Base-by-base conservation (phyloP, 176 grass and related monocot genomes). In the sorghum (Sorghum bicolor) region DNA sequence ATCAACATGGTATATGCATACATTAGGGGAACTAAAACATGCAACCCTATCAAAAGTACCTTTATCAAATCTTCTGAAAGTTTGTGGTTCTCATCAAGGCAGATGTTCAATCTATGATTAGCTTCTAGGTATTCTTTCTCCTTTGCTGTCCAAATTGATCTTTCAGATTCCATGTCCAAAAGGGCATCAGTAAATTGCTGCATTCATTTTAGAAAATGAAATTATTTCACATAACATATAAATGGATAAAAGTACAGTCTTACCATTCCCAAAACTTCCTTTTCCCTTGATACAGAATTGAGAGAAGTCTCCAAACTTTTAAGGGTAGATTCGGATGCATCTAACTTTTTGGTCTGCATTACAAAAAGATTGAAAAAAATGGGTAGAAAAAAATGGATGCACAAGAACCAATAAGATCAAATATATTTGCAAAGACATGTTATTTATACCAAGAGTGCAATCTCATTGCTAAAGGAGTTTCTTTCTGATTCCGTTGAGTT, bases 171-270 rank as follows among this genome's bases (percentile, higher is more conserved):
- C 78, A 93, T 86, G 87, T 94, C 87, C 75, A 96, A 78, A 86
- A 99, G 87, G 28, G 72, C 87, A 87, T 95, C 93, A 41, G 96
- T 95, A 75, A 99, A 88, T 99, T 99, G 87, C 93, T 96, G 91
- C 82, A 86, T 71, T 77, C 45, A 84, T 68, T 80, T 10, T 45
- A 83, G 7, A 77, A 88, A 78, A 78, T 64, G 25, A 63, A 86
- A n/a, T 40, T 8, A 68, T 80, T 60, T 63, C 9, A 73, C 3
- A 68, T 25, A 50, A 78, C 16, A 78, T 25, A 17, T 47, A 22
- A 28, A 45, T 65, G 24, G 30, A 82, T 28, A 77, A 62, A 76
- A 88, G 10, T 43, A 33, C 64, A 64, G 44, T 58, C 83, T 78
- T 92, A 99, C 91, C 80, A 90, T 92, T 89, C 61, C 91, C 89